Evolutionary conservation across 2,329 filamentous ascomycete genomes (phyloP).

Genomic region (Ophiostoma novo-ulmi): DNA sequence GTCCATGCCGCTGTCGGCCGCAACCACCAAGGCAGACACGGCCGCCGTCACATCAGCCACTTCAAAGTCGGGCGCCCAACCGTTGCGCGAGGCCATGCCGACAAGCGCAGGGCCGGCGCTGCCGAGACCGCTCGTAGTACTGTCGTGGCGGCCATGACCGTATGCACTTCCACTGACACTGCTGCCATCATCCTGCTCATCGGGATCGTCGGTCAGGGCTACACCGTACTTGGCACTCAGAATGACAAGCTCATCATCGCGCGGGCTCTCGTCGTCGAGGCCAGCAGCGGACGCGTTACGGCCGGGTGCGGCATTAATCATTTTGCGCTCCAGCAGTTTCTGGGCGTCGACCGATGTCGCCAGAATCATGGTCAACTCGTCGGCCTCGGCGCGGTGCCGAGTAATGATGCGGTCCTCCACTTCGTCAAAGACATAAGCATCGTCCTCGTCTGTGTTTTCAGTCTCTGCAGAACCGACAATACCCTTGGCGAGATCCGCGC

Average conservation of each 20-base stretch:
- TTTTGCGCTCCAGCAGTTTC: constrained; percentile 36
- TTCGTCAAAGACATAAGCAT: constrained; percentile 18
- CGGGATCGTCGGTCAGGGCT: constrained; percentile 23
- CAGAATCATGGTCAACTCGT: constrained; percentile 42
- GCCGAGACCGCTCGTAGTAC: constrained; percentile 2
- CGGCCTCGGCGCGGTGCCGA: constrained; percentile 41
- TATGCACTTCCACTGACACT: not conserved
- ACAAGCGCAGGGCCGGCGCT: constrained; percentile 28
- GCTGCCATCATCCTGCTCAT: constrained; percentile 17
- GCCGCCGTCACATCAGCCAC: constrained; percentile 48
- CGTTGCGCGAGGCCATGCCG: constrained; percentile 30
- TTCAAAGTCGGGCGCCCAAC: constrained; percentile 34
- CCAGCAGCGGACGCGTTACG: not conserved
- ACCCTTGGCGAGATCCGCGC: not conserved
- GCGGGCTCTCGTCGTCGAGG: not conserved
- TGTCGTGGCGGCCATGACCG: constrained; percentile 29
- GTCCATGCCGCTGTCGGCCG: constrained; percentile 30
- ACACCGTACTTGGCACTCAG: constrained; percentile 47
- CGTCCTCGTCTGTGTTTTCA: constrained; percentile 16
- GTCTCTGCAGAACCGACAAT: not conserved
- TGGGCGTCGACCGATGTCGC: constrained; percentile 38
- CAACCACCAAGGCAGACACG: constrained; percentile 41
- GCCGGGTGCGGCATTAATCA: constrained; percentile 16
- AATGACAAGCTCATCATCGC: constrained; percentile 41
- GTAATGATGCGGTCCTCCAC: constrained; percentile 30